Evolutionary conservation across 2,329 filamentous ascomycete genomes (phyloP), one percentile per base, ranked within the genome.

Genomic region (Dactylellina parvicollis): DNA sequence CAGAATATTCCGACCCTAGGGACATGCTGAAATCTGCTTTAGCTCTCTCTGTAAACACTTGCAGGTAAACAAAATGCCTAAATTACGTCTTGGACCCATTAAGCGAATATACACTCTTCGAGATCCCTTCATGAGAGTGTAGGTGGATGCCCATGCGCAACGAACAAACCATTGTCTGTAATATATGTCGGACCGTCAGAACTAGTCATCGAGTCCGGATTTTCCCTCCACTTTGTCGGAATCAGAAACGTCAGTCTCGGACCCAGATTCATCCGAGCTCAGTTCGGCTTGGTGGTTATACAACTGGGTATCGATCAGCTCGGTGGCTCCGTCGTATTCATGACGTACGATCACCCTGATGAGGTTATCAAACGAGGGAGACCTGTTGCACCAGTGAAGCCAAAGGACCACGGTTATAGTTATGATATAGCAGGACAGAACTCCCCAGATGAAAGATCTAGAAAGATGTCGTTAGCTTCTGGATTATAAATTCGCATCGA

Each of bases 331-430:
- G 18, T 16, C 28, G 4, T 16, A 4, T 28, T n/a, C 34, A 28
- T 55, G 46, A 12, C 61, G 61, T 14, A 66, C 30, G 7, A 56
- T 16, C 8, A 66, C n/a, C 24, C 50, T 44, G 42, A 66, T 24
- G n/a, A 57, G 28, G 1, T 42, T 18, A 4, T 66, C 42, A 20
- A 66, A 57, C 8, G 40, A 10, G 12, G 61, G n/a, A 24, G 28
- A 12, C 8, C 18, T 14, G 3, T 8, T 49, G 18, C 40, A 40
- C 50, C 49, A 30, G 10, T 44, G 49, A n/a, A 55, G 24, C 3
- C 18, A n/a, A 9, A 66, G 49, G 18, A 66, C 16, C 0, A 34
- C 16, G 2, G 50, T 66, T n/a, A 57, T 22, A 8, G 16, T 16
- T n/a, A 44, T 14, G 22, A 34, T 56, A 3, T 32, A 28, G 2